Conservation (phyloP, 2,329 filamentous ascomycete species). For the Gnomoniopsis smithogilvyi region DNA sequence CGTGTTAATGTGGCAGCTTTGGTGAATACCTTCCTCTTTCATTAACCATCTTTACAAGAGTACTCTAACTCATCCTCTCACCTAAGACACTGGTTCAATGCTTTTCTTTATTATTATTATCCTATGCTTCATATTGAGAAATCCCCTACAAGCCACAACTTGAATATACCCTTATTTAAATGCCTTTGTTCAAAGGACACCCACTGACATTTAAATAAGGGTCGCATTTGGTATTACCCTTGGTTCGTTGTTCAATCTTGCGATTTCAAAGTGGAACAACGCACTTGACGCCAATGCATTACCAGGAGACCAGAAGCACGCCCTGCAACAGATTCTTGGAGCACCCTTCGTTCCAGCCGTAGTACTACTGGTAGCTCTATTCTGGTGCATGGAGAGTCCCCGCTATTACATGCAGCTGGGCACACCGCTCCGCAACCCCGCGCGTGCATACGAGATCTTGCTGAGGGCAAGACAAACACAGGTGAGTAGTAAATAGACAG, state of each 20-base stretch:
- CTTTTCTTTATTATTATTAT: too few species aligned
- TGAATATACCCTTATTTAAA: too few species aligned
- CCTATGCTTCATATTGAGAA: too few species aligned
- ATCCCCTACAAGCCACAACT: too few species aligned
- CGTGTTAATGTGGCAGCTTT: conserved; percentile 45
- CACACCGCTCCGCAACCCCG: conserved; percentile 31
- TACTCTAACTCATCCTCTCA: not conserved
- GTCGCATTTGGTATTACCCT: conserved; percentile 36
- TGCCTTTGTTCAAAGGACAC: conserved; percentile 32
- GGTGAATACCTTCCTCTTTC: conserved; percentile 24
- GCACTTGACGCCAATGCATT: not conserved
- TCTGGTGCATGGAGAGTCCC: conserved; percentile 38
- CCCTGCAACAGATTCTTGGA: conserved; percentile 31
- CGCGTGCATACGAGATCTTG: conserved; percentile 32
- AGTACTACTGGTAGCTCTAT: conserved; percentile 30
- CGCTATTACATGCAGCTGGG: conserved; percentile 35
- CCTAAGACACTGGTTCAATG: too few species aligned
- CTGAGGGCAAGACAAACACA: conserved; percentile 35
- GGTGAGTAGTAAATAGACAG: too few species aligned
- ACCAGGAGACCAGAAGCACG: conserved; percentile 19
- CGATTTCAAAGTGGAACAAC: conserved; percentile 28
- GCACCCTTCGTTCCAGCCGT: conserved; percentile 33
- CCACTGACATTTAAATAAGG: conserved; percentile 14
- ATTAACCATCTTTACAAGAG: not conserved
- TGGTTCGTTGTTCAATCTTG: conserved; percentile 33